Evolutionary conservation across 176 grass and related monocot species (phyloP).

Genomic region (Juncus inflexus): DNA sequence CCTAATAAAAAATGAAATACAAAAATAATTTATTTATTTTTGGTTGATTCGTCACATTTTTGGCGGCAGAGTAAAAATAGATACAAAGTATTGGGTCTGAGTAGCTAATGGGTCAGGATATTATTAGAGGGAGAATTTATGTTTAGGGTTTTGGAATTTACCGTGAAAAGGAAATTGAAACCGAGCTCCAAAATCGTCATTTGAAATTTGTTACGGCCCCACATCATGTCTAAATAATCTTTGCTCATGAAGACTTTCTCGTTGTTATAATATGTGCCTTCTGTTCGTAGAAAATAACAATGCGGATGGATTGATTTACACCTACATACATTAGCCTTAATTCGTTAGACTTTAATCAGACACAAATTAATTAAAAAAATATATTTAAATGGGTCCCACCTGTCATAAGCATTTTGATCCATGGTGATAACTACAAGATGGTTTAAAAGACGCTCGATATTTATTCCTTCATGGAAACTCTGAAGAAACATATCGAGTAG

Average conservation of each 20-base stretch:
- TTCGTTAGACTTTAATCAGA: neutral
- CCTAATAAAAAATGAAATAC: slow-evolving; percentile 33
- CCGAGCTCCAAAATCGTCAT: slow-evolving; percentile 71
- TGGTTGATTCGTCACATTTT: neutral
- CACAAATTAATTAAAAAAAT: slow-evolving; percentile 3
- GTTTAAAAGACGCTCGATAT: slow-evolving; percentile 57
- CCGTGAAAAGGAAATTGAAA: slow-evolving; percentile 88
- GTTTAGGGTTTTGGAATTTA: slow-evolving; percentile 11
- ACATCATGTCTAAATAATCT: slow-evolving; percentile 97
- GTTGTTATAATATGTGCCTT: slow-evolving; percentile 51
- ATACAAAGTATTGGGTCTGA: too few species aligned
- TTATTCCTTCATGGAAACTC: slow-evolving; percentile 59
- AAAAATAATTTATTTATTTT: neutral
- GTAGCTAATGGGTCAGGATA: too few species aligned
- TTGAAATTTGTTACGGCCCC: slow-evolving; percentile 67
- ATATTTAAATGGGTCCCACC: neutral
- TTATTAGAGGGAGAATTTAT: neutral
- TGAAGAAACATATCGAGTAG: slow-evolving; percentile 93
- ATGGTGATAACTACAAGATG: slow-evolving; percentile 85
- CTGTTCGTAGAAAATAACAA: slow-evolving; percentile 62
- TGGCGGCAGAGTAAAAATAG: too few species aligned
- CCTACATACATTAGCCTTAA: slow-evolving; percentile 2
- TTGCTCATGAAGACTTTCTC: slow-evolving; percentile 92
- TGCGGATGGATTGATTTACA: slow-evolving; percentile 65
- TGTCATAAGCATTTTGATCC: slow-evolving; percentile 72